phyloP scores from a whole-genome alignment of 2,329 filamentous ascomycete species.

The Colletotrichum tabaci region DNA sequence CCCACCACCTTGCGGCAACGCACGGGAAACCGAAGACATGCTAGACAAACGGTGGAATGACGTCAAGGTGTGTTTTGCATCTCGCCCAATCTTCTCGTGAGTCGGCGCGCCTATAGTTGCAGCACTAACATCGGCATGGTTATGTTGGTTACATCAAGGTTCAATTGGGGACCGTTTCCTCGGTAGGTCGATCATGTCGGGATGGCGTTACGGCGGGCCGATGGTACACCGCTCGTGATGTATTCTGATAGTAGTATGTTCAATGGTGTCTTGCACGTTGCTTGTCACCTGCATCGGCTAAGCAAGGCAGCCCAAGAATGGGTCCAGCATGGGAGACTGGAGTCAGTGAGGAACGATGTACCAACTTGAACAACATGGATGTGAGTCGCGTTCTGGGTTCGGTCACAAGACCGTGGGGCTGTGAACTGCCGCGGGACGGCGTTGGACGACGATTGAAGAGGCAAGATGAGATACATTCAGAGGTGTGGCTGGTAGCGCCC shows the following conservation, averaged over 20 bases:
- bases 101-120: conserved; percentile 19
- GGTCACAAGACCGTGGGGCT: not conserved
- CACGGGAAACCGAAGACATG: conserved; percentile 13
- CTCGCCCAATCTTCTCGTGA: conserved; percentile 8
- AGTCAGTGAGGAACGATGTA: not conserved
- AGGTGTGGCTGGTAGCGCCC: conserved; percentile 14
- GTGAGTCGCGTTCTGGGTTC: not conserved
- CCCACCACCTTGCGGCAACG: not conserved
- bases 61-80: conserved; percentile 31
- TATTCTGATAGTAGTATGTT: not conserved
- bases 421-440: conserved; percentile 2
- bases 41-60: conserved; percentile 21
- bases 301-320: conserved; percentile 15
- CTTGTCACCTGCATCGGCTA: conserved; percentile 2
- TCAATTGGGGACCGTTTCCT: not conserved
- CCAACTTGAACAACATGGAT: not conserved
- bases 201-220: not conserved
- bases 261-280: not conserved
- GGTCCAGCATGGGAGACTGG: conserved; percentile 6
- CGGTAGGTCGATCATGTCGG: conserved; percentile 15
- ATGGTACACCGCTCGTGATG: not conserved
- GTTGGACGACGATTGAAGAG: not conserved
- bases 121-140: conserved; percentile 3
- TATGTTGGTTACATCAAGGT: not conserved
- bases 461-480: conserved; percentile 7